Conservation (phyloP, 768 basidiomycete species). For the Tylopilus vinaceipallidus region DNA sequence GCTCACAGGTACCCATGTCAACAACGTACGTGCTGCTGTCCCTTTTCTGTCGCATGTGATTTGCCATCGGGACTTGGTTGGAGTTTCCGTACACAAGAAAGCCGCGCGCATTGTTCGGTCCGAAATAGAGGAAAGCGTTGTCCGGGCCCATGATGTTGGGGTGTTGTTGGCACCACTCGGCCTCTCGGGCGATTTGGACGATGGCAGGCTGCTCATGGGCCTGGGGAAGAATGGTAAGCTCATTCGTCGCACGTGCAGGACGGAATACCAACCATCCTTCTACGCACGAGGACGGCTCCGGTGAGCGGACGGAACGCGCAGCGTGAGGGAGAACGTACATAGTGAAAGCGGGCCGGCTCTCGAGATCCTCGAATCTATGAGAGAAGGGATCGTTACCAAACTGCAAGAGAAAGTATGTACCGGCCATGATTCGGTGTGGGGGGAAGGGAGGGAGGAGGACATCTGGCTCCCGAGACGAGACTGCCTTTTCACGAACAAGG, state of each 20-base stretch:
- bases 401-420: slow-evolving; percentile 54
- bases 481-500: slow-evolving; percentile 41
- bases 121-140: slow-evolving; percentile 73
- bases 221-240: too few relatives aligned
- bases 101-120: slow-evolving; percentile 58
- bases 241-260: background rate
- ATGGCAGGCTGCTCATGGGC: slow-evolving; percentile 57
- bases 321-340: slow-evolving; percentile 45
- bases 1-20: too few relatives aligned
- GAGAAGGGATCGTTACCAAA: slow-evolving; percentile 63
- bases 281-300: background rate
- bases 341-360: slow-evolving; percentile 63
- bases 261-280: slow-evolving; percentile 21
- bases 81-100: slow-evolving; percentile 70
- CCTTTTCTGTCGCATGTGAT: slow-evolving; percentile 54
- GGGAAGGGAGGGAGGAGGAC: slow-evolving; percentile 17
- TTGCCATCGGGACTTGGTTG: slow-evolving; percentile 53
- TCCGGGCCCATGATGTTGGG: slow-evolving; percentile 78
- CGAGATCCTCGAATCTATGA: slow-evolving; percentile 60
- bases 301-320: slow-evolving; percentile 2
- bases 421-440: slow-evolving; percentile 32
- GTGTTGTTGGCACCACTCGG: slow-evolving; percentile 64
- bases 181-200: slow-evolving; percentile 62
- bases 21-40: slow-evolving; percentile 66
- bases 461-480: slow-evolving; percentile 5